Conservation (phyloP, 2,329 filamentous ascomycete genomes). For the Scleromitrula shiraiana region DNA sequence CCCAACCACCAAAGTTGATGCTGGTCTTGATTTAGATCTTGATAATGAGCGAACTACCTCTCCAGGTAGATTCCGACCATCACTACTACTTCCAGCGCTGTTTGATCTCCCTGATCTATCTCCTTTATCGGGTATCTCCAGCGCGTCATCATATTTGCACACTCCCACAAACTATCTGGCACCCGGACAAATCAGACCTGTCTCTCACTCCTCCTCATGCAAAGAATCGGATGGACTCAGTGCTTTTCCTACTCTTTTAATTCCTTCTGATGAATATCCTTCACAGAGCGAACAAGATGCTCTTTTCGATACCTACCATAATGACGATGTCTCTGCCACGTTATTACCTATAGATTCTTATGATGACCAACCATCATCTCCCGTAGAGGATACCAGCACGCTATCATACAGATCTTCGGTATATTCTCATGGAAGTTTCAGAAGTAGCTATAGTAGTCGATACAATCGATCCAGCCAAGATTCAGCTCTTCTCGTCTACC, state of each 20-base stretch:
- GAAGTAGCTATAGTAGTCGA: slow-evolving; percentile 17
- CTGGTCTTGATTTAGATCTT: slow-evolving; percentile 15
- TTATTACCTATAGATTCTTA: slow-evolving; percentile 23
- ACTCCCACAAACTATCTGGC: slow-evolving; percentile 20
- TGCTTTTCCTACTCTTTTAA: slow-evolving; percentile 54
- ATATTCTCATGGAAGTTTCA: slow-evolving; percentile 24
- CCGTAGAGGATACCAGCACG: slow-evolving; percentile 27
- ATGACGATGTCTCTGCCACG: slow-evolving; percentile 16
- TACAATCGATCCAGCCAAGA: slow-evolving; percentile 26
- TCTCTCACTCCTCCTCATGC: slow-evolving; percentile 44
- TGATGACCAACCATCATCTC: slow-evolving; percentile 19
- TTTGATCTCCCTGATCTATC: slow-evolving; percentile 27
- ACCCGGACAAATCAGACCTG: slow-evolving; percentile 19
- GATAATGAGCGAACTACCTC: slow-evolving; percentile 19
- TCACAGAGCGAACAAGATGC: slow-evolving; percentile 39
- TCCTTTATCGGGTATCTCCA: slow-evolving; percentile 24
- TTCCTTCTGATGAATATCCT: slow-evolving; percentile 48
- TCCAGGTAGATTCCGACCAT: slow-evolving; percentile 26
- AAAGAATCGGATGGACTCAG: slow-evolving; percentile 52
- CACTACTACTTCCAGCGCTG: slow-evolving; percentile 23
- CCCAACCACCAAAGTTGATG: slow-evolving; percentile 23
- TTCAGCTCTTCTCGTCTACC: slow-evolving; percentile 18
- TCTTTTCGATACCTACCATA: slow-evolving; percentile 24
- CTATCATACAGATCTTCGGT: slow-evolving; percentile 26
- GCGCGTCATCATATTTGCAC: slow-evolving; percentile 14